These are phyloP conservation scores for Kodamaea neixiangensis DNA, from an alignment of 805 yeast species.

Conservation along the genomic window DNA sequence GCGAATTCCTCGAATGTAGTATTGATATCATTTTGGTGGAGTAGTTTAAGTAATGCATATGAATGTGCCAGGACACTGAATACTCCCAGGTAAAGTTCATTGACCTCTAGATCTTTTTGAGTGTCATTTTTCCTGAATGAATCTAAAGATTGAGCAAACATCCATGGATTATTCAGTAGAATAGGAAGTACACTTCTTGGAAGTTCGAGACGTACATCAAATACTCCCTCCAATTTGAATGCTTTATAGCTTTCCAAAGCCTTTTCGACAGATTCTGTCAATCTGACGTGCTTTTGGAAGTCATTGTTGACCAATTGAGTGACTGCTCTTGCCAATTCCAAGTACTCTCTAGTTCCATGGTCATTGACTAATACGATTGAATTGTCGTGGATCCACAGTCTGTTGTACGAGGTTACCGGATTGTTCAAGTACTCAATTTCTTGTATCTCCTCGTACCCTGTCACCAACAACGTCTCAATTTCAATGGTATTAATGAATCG, in stretches of 20 bases:
- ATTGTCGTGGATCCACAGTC: conserved; percentile 55
- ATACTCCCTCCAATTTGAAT: conserved; percentile 9
- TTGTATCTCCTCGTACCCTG: conserved; percentile 48
- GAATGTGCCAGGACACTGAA: neutral
- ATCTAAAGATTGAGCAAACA: conserved; percentile 1
- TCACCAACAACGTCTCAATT: conserved; percentile 41
- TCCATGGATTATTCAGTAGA: conserved; percentile 6
- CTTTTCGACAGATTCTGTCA: neutral
- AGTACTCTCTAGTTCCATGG: conserved; percentile 4
- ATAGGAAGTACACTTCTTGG: neutral
- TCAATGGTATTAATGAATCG: conserved; percentile 9
- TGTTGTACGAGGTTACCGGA: conserved; percentile 50
- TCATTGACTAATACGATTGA: conserved; percentile 20
- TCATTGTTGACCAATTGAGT: conserved; percentile 11
- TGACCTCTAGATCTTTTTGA: neutral
- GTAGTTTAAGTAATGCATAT: neutral
- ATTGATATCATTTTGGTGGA: neutral
- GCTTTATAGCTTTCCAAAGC: neutral
- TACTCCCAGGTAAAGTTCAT: neutral
- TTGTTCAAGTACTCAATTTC: conserved; percentile 41
- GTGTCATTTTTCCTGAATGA: neutral
- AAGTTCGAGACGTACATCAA: conserved; percentile 10
- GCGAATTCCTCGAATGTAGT: conserved; percentile 1
- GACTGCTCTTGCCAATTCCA: conserved; percentile 11
- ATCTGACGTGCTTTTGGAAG: neutral